phyloP scores from a whole-genome alignment of 441 rosid genomes.

The Pelargonium myrrhifolium region DNA sequence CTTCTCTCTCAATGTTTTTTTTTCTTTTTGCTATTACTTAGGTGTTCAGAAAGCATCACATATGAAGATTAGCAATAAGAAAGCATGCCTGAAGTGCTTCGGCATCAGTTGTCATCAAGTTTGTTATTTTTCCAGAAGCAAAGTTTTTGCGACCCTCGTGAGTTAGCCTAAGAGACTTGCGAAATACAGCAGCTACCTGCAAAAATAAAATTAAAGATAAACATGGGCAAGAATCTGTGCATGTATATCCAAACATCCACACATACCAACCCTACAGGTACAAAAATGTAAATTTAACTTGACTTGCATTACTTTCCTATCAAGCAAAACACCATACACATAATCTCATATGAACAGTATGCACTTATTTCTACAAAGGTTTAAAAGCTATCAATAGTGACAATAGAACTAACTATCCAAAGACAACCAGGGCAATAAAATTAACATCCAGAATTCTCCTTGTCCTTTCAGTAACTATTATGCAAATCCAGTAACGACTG shows the following conservation, averaged over 20 bases:
- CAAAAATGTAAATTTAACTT: background rate
- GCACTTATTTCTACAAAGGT: background rate
- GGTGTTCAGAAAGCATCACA: slow-evolving; percentile 1
- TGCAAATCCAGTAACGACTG: background rate
- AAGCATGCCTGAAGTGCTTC: slow-evolving; percentile 83
- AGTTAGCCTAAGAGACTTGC: slow-evolving; percentile 87
- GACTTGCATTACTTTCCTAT: background rate
- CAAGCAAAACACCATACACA: slow-evolving; percentile 1
- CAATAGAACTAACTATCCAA: background rate
- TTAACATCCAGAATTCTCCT: background rate
- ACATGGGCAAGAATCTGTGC: background rate
- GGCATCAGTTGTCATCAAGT: slow-evolving; percentile 98
- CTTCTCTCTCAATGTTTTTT: background rate
- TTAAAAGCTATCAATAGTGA: background rate
- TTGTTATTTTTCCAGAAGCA: slow-evolving; percentile 93
- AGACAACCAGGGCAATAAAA: background rate
- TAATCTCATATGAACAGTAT: background rate
- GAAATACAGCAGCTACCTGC: slow-evolving; percentile 96
- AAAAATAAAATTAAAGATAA: background rate
- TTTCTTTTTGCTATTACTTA: background rate
- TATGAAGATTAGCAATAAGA: slow-evolving; percentile 14
- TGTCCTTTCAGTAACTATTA: background rate
- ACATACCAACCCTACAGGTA: background rate
- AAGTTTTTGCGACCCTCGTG: slow-evolving; percentile 82
- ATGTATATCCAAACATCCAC: background rate